phyloP scores from a whole-genome alignment of 2,329 filamentous ascomycete genomes.

The Aspergillus ochraceus region DNA sequence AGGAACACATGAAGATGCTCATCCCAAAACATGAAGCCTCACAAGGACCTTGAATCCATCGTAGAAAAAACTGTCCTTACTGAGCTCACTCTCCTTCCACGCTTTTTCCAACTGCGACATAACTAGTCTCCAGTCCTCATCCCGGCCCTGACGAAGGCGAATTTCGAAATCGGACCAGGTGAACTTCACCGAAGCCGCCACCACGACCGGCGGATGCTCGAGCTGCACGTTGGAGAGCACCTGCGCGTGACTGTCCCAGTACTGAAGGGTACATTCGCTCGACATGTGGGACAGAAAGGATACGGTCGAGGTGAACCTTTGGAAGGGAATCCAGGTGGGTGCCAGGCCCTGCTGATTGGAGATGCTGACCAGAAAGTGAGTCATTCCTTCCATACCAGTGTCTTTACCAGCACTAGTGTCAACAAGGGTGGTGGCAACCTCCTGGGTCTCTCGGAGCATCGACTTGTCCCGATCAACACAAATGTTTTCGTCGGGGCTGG shows the following conservation, averaged over 20 bases:
- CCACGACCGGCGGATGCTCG: constrained; percentile 1
- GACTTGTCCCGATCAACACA: background rate
- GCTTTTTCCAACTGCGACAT: constrained; percentile 14
- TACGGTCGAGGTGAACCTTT: constrained; percentile 8
- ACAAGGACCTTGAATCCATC: constrained; percentile 17
- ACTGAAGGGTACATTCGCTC: constrained; percentile 11
- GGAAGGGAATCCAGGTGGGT: constrained; percentile 19
- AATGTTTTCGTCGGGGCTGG: background rate
- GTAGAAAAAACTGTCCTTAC: background rate
- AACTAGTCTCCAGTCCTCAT: constrained; percentile 17
- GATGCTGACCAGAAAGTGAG: constrained; percentile 18
- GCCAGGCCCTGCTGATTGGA: constrained; percentile 13
- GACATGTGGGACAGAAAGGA: constrained; percentile 20
- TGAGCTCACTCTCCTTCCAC: constrained; percentile 12
- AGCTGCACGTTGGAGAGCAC: constrained; percentile 3
- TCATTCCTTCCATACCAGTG: background rate
- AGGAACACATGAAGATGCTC: background rate
- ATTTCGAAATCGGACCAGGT: constrained; percentile 22
- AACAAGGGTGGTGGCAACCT: background rate
- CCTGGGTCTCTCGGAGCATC: background rate
- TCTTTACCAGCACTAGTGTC: background rate
- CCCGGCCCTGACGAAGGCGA: constrained; percentile 17
- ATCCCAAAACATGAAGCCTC: constrained; percentile 16
- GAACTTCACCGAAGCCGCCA: constrained; percentile 21
- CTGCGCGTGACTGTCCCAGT: constrained; percentile 12